These are phyloP conservation scores for Sapria himalayana DNA, from an alignment of 345 rosid genomes.

Conservation along the genomic window DNA sequence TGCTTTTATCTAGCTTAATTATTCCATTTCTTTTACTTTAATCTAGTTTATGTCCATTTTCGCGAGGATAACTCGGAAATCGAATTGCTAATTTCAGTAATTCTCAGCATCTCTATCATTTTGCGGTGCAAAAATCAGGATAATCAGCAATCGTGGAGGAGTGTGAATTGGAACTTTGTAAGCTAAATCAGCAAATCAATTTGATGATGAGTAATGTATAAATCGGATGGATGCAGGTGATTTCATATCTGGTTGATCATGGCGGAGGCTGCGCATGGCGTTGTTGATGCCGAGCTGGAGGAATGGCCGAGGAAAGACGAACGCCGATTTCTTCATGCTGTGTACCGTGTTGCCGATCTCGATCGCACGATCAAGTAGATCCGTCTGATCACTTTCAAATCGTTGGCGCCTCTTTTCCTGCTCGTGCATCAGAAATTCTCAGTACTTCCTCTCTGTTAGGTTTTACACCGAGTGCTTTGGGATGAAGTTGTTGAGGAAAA, in stretches of 20 bases:
- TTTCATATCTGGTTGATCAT: constrained; percentile 9
- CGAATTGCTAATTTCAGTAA: too few relatives aligned
- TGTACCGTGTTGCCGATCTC: constrained; percentile 93
- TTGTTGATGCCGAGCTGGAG: constrained; percentile 31
- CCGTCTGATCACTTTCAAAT: background rate
- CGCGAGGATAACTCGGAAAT: too few relatives aligned
- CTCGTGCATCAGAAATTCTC: background rate
- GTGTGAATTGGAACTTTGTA: too few relatives aligned
- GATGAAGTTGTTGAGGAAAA: constrained; percentile 89
- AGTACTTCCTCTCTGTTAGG: constrained; percentile 12
- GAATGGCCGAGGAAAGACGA: constrained; percentile 56
- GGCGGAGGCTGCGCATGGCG: constrained; percentile 33
- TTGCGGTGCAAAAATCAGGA: too few relatives aligned
- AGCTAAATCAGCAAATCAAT: too few relatives aligned
- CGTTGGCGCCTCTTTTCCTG: background rate
- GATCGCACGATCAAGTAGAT: constrained; percentile 78
- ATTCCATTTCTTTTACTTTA: too few relatives aligned
- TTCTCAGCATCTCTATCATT: too few relatives aligned
- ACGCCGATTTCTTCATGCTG: constrained; percentile 86
- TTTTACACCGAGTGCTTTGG: constrained; percentile 93
- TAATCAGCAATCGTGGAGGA: too few relatives aligned
- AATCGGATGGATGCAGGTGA: too few relatives aligned
- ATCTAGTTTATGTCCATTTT: too few relatives aligned
- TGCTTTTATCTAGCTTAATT: too few relatives aligned
- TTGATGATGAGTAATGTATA: too few relatives aligned